Base-by-base conservation (phyloP, 1,284 basidiomycete genomes). In the Melampsora larici-populina region DNA sequence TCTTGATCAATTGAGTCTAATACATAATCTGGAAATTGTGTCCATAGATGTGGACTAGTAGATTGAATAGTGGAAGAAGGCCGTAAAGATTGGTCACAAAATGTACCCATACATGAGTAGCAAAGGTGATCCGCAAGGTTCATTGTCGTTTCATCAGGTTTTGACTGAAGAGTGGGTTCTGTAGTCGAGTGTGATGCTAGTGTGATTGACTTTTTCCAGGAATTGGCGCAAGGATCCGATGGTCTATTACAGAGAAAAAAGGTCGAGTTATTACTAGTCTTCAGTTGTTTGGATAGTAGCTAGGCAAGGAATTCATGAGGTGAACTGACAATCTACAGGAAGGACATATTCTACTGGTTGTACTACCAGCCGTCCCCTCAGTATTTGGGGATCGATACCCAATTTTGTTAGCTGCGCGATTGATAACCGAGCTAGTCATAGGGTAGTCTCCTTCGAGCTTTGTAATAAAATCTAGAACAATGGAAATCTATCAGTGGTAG, bases 371-470 rank as follows among this genome's bases (percentile, higher is more conserved):
- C 8, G 58, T 63, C 29, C 4, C 60, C 21, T 58, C 36, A 29
- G 48, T 9, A 63, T 26, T 67, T n/a, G 49, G n/a, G 8, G 33
- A 48, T 33, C 65, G 7, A 68, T 68, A 15, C 21, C 66, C 74
- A 18, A 76, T 69, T 62, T 76, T 76, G 36, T 69, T 68, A 33
- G 66, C 74, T 13, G 74, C 67, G 62, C 66, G 74, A 31, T 76
- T 76, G 31, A 76, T 76, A 15, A 76, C 66, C 11, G 74, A 40
- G 43, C 74, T 76, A 15, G 74, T 76, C 66, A 76, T 69, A 11
- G 74, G 74, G 46, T 69, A 76, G 46, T 62, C 55, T 40, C 58
- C 74, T 48, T 76, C 74, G 29, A 76, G 67, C 18, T 69, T 69
- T 29, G 51, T 62, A 24, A 76, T 40, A 48, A 76, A 76, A 17